Evolutionary conservation across 768 basidiomycete species (phyloP), one percentile per base, ranked within the genome.

Genomic region (Suillus lakei): DNA sequence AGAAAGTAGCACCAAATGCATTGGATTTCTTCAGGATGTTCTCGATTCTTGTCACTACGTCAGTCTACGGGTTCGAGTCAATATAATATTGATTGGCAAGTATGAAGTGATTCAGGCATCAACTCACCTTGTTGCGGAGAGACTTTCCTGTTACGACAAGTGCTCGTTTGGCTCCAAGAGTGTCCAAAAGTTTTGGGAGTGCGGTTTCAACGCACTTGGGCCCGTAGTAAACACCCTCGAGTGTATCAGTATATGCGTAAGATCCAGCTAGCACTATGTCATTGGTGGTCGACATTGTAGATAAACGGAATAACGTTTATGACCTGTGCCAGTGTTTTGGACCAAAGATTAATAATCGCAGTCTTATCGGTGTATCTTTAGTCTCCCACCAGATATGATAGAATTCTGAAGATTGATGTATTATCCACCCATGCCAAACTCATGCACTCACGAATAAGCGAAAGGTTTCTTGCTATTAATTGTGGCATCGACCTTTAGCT

Each of bases 71-170:
- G 58, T 61, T 13, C 54, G 38, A 63, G 67, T 74, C 65, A 69
- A 66, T 44, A 9, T 18, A 28, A 55, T 16, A 23, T 30, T 34
- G 44, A 53, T 12, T 53, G 61, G 26, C 28, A 39, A 48, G 39
- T 23, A 23, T 23, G 46, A 51, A 13, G 18, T 2, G n/a, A 41
- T 32, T 54, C 26, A 60, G 36, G 56, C 70, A 38, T 48, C 26
- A 2, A 21, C 39, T 34, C 26, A 85, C 91, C 86, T 92, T 92
- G 28, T 85, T 78, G 64, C 85, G 77, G 38, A 94, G 80, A 64
- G 85, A 90, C 72, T 79, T 88, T 34, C 92, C 91, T 3, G 92
- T 93, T 54, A 93, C 83, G 62, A 93, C 74, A 34, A 93, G 74
- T 3, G 87, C 92, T 75, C 86, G 91, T 72, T 82, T 86, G 34